phyloP scores from a whole-genome alignment of 495 filamentous ascomycete species.

The Tuber melanosporum region DNA sequence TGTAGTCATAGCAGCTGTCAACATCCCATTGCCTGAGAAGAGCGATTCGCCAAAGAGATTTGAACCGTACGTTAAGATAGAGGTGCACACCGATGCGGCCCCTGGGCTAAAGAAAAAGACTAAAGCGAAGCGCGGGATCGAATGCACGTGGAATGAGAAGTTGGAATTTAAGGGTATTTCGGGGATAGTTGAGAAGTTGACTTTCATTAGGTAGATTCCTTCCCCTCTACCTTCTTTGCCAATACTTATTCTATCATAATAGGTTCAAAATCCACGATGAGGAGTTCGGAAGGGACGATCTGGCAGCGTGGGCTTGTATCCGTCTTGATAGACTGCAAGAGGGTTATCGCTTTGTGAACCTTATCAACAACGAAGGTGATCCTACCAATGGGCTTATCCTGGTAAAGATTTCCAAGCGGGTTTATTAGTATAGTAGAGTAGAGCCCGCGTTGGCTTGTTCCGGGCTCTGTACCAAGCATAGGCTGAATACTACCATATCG shows the following conservation, averaged over 20 bases:
- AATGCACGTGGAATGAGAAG: conserved; percentile 51
- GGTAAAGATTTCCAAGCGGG: conserved; percentile 58
- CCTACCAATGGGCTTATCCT: conserved; percentile 60
- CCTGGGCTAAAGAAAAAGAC: conserved; percentile 31
- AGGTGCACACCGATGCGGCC: conserved; percentile 67
- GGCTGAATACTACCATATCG: neutral
- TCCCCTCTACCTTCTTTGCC: conserved; percentile 15
- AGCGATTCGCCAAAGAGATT: conserved; percentile 57
- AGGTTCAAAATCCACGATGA: conserved; percentile 85
- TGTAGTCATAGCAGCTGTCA: conserved; percentile 53
- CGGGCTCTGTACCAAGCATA: neutral
- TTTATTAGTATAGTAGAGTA: conserved; percentile 40
- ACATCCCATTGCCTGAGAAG: conserved; percentile 51
- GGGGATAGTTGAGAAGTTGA: conserved; percentile 67
- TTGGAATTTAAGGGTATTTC: conserved; percentile 56
- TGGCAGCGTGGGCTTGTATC: conserved; percentile 84
- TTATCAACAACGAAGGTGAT: conserved; percentile 59
- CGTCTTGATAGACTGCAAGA: conserved; percentile 68
- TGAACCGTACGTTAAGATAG: conserved; percentile 71
- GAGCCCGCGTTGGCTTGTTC: neutral
- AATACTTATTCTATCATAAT: neutral
- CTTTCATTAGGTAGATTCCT: conserved; percentile 63
- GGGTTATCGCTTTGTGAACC: conserved; percentile 69
- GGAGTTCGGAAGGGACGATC: conserved; percentile 63
- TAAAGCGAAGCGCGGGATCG: conserved; percentile 41